phyloP scores from a whole-genome alignment of 2,329 filamentous ascomycete genomes.

The Colletotrichum viniferum region DNA sequence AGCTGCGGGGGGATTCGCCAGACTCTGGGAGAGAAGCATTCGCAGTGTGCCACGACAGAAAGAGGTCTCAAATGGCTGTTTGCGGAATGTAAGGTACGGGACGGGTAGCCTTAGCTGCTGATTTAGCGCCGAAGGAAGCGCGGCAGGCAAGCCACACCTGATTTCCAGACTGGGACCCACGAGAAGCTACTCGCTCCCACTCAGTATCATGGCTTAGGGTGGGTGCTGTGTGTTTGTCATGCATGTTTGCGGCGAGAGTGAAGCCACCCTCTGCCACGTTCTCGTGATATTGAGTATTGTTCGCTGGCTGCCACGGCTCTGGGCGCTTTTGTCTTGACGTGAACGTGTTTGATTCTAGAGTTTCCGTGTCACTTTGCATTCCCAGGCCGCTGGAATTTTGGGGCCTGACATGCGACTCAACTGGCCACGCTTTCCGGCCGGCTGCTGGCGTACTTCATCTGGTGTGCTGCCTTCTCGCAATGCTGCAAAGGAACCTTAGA shows the following conservation, averaged over 20 bases:
- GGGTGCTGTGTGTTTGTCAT: not conserved
- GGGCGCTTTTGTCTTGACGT: not conserved
- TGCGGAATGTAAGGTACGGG: slow-evolving; percentile 19
- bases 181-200: not conserved
- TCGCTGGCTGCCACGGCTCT: not conserved
- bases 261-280: slow-evolving; percentile 10
- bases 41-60: not conserved
- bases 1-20: not conserved
- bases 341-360: not conserved
- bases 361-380: not conserved
- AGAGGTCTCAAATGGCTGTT: slow-evolving; percentile 1
- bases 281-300: not conserved
- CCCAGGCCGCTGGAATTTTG: not conserved
- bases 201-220: not conserved
- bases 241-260: slow-evolving; percentile 1
- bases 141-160: slow-evolving; percentile 19
- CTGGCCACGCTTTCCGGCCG: not conserved
- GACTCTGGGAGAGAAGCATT: not conserved
- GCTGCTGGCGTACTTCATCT: not conserved
- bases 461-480: not conserved
- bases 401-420: not conserved
- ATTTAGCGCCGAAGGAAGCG: slow-evolving; percentile 5
- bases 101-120: not conserved
- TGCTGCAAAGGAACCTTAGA: not conserved
- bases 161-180: not conserved